phyloP scores from a whole-genome alignment of 306 rosid species.

The Alnus rubra region DNA sequence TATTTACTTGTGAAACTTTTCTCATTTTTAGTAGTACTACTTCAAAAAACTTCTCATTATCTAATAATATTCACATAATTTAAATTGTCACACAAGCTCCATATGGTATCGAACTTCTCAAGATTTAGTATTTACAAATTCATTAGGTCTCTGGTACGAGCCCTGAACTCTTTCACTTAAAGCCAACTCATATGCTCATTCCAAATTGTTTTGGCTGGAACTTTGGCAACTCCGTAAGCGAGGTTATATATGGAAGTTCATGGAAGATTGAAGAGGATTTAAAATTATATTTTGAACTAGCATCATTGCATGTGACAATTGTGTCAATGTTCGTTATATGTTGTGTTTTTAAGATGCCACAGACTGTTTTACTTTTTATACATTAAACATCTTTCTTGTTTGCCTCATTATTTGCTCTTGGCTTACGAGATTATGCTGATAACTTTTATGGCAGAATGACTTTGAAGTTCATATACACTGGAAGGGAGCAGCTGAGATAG shows the following conservation, averaged over 20 bases:
- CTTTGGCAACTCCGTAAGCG: background rate
- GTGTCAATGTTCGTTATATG: background rate
- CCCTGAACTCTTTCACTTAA: background rate
- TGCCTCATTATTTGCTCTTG: constrained; percentile 12
- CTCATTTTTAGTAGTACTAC: background rate
- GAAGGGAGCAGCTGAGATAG: constrained; percentile 99
- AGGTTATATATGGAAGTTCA: background rate
- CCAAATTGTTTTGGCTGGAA: background rate
- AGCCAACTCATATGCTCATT: background rate
- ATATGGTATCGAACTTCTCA: background rate
- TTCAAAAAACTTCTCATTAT: background rate
- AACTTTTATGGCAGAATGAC: constrained; percentile 53
- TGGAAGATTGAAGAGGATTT: background rate
- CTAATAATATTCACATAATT: background rate
- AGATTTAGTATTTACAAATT: background rate
- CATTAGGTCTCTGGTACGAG: background rate
- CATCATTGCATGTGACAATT: constrained; percentile 2
- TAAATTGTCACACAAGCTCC: background rate
- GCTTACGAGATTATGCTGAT: constrained; percentile 18
- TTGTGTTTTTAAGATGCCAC: background rate
- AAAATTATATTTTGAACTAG: background rate
- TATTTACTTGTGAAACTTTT: background rate
- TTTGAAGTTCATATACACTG: constrained; percentile 80
- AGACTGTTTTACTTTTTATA: constrained; percentile 18
- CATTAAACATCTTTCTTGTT: constrained; percentile 1